phyloP scores from a whole-genome alignment of 2,329 filamentous ascomycete genomes.

The Meredithiella fracta region DNA sequence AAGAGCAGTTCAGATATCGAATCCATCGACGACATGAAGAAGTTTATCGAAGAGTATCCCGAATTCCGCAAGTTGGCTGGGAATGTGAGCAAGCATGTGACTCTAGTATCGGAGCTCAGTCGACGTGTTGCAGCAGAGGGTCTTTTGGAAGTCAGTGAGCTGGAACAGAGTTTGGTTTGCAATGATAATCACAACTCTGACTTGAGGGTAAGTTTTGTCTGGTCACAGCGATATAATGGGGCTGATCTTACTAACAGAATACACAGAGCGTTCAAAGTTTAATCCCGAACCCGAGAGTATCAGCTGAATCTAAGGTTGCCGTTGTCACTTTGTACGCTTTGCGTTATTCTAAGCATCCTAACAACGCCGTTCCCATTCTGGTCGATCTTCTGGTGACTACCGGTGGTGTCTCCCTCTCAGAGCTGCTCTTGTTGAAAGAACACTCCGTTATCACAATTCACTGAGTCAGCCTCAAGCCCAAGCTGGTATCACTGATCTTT shows the following conservation, averaged over 20 bases:
- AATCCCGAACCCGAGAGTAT: constrained; percentile 64
- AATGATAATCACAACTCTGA: constrained; percentile 88
- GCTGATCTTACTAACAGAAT: background rate
- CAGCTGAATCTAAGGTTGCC: constrained; percentile 68
- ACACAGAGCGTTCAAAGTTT: constrained; percentile 63
- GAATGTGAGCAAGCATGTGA: constrained; percentile 97
- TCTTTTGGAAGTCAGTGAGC: constrained; percentile 86
- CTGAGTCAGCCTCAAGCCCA: constrained; percentile 62
- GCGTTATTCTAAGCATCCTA: constrained; percentile 74
- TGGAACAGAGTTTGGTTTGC: constrained; percentile 92
- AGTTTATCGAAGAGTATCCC: constrained; percentile 96
- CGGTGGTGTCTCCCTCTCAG: constrained; percentile 63
- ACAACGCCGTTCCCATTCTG: constrained; percentile 68
- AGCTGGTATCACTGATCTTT: constrained; percentile 82
- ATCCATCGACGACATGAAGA: constrained; percentile 96
- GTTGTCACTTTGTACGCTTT: constrained; percentile 89
- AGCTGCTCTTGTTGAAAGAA: constrained; percentile 63
- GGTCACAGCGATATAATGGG: too few relatives aligned
- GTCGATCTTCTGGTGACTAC: constrained; percentile 73
- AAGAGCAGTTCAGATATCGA: constrained; percentile 92
- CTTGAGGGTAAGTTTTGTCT: constrained; percentile 48
- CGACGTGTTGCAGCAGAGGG: constrained; percentile 71
- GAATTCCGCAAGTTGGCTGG: constrained; percentile 94
- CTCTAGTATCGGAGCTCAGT: constrained; percentile 83
- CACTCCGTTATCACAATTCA: constrained; percentile 74